Evolutionary conservation across 2,329 filamentous ascomycete genomes (phyloP).

Genomic region (Claviceps africana): DNA sequence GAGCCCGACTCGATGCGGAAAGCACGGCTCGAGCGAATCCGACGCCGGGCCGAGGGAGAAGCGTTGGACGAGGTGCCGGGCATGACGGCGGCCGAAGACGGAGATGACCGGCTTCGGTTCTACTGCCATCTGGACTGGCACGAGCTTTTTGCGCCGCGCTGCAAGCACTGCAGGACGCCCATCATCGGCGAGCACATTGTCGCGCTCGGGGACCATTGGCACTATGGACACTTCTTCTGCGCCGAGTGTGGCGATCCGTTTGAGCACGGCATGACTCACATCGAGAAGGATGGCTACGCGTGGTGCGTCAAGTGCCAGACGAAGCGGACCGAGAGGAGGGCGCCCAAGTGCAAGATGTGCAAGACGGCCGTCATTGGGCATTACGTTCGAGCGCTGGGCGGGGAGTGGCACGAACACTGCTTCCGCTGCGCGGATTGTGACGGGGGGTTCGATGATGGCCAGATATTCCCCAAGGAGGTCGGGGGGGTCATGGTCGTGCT

Average conservation of each 20-base stretch:
- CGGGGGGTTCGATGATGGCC: constrained; percentile 48
- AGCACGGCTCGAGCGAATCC: constrained; percentile 62
- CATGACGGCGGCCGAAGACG: constrained; percentile 54
- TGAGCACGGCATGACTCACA: constrained; percentile 51
- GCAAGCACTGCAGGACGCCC: constrained; percentile 90
- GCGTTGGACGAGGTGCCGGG: constrained; percentile 47
- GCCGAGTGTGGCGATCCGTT: constrained; percentile 97
- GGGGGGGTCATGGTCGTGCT: constrained; percentile 37
- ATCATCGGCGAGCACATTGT: constrained; percentile 92
- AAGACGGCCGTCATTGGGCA: constrained; percentile 73
- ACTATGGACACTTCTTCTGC: constrained; percentile 97
- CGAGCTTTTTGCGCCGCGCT: constrained; percentile 80
- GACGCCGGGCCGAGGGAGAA: constrained; percentile 43
- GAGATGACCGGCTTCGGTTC: constrained; percentile 64
- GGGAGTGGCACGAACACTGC: constrained; percentile 87
- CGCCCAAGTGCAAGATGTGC: constrained; percentile 79
- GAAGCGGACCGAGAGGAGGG: constrained; percentile 74
- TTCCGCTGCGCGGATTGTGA: constrained; percentile 62
- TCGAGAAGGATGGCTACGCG: constrained; percentile 94
- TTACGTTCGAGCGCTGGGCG: constrained; percentile 76
- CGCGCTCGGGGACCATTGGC: constrained; percentile 89
- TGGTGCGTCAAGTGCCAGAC: constrained; percentile 95
- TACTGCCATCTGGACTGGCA: constrained; percentile 99
- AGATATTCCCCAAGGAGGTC: constrained; percentile 47
- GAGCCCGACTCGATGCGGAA: constrained; percentile 63